Percentiles rank a stretch among this genome's conserved stretches.
Evolutionary conservation across 768 basidiomycete species (phyloP).

Genomic region (Collybia nuda): DNA sequence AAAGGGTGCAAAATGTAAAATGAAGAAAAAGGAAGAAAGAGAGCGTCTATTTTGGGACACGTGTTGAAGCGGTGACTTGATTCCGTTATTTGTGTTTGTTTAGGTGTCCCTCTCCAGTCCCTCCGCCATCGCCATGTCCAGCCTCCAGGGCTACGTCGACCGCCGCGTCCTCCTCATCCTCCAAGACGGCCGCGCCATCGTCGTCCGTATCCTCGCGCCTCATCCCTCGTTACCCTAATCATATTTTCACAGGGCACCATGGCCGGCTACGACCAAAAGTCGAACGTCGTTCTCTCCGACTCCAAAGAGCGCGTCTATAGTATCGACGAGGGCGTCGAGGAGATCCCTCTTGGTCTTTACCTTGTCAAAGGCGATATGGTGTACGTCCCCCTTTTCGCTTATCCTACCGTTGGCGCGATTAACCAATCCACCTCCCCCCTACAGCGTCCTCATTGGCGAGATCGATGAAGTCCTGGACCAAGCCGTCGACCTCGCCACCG

Average conservation of each 20-base stretch:
- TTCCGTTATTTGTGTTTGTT: neutral
- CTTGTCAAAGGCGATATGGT: constrained; percentile 99
- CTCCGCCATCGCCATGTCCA: constrained; percentile 75
- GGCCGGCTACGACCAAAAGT: constrained; percentile 92
- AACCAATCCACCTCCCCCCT: constrained; percentile 7
- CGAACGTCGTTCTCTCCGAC: constrained; percentile 93
- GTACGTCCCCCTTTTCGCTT: constrained; percentile 50
- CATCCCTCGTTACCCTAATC: neutral
- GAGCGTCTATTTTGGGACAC: constrained; percentile 8
- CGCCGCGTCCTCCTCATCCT: constrained; percentile 91
- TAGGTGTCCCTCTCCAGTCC: neutral
- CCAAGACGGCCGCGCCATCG: constrained; percentile 94
- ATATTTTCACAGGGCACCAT: constrained; percentile 66
- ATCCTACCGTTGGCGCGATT: constrained; percentile 3
- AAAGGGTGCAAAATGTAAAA: neutral
- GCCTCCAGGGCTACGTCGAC: constrained; percentile 90
- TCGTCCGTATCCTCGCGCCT: constrained; percentile 52
- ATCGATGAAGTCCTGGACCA: constrained; percentile 82
- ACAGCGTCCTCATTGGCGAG: constrained; percentile 76
- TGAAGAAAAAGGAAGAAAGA: neutral
- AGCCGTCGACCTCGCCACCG: constrained; percentile 68
- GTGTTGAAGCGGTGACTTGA: constrained; percentile 8
- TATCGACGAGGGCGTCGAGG: constrained; percentile 89
- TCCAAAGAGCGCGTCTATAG: constrained; percentile 93
- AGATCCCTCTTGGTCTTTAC: constrained; percentile 92